Evolutionary conservation across 352 stramenopile genomes (phyloP).

Genomic region (Blastocystis sp.): DNA sequence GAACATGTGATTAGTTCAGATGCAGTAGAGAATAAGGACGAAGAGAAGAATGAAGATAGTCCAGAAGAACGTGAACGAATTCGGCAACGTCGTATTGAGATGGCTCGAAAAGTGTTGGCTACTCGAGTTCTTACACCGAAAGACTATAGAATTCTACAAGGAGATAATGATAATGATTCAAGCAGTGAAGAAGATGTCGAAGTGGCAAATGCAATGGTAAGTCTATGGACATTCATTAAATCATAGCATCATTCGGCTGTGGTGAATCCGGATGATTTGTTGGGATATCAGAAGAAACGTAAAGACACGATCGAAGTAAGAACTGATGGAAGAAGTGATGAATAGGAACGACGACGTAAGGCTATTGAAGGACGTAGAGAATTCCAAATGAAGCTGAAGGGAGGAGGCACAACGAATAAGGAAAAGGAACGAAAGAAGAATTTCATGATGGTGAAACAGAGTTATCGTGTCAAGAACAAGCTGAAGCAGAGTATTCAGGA

Average conservation of each 20-base stretch:
- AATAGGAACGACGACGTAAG: slow-evolving; percentile 50
- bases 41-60: slow-evolving; percentile 28
- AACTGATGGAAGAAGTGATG: slow-evolving; percentile 59
- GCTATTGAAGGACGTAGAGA: slow-evolving; percentile 20
- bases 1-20: slow-evolving; percentile 65
- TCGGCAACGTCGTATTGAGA: not conserved
- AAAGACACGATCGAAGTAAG: slow-evolving; percentile 78
- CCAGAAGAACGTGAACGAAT: slow-evolving; percentile 45
- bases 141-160: not conserved
- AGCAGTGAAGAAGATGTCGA: slow-evolving; percentile 51
- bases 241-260: slow-evolving; percentile 24
- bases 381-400: slow-evolving; percentile 69
- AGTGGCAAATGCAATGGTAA: slow-evolving; percentile 55
- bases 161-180: not conserved
- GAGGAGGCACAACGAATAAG: slow-evolving; percentile 87
- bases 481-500: slow-evolving; percentile 76
- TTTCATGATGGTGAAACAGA: slow-evolving; percentile 94
- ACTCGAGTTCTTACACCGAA: slow-evolving; percentile 22
- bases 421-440: slow-evolving; percentile 94
- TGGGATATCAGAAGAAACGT: slow-evolving; percentile 78
- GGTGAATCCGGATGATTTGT: slow-evolving; percentile 71
- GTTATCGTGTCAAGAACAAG: slow-evolving; percentile 78
- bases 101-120: slow-evolving; percentile 18
- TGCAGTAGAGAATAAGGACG: slow-evolving; percentile 48
- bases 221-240: not conserved